A percentile compares a stretch with the other conserved stretches of the same genome.
These are phyloP conservation scores for Jackrogersella multiformis DNA, from an alignment of 495 filamentous ascomycete genomes.

Conservation along the genomic window DNA sequence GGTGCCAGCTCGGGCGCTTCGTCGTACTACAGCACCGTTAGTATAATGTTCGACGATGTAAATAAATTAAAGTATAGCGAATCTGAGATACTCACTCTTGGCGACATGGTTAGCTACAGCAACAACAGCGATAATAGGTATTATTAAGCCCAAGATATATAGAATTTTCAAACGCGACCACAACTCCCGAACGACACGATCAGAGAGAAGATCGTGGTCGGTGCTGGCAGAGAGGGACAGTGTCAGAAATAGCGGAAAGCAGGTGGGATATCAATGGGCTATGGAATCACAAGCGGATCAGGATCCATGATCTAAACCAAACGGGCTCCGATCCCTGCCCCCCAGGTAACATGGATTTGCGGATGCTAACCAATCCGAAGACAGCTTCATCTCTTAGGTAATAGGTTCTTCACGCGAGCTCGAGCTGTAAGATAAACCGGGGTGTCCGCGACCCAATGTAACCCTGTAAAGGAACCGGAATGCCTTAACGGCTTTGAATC, in stretches of 20 bases:
- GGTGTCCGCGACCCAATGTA: slow-evolving; percentile 30
- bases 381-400: slow-evolving; percentile 15
- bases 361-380: slow-evolving; percentile 23
- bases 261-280: slow-evolving; percentile 28
- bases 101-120: slow-evolving; percentile 22
- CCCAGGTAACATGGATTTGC: slow-evolving; percentile 20
- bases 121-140: neutral
- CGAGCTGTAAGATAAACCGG: slow-evolving; percentile 24
- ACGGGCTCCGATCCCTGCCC: slow-evolving; percentile 12
- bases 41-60: neutral
- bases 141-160: neutral
- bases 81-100: slow-evolving; percentile 33
- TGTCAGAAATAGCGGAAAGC: slow-evolving; percentile 10
- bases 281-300: slow-evolving; percentile 31
- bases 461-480: slow-evolving; percentile 15
- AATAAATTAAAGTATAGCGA: neutral
- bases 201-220: slow-evolving; percentile 19
- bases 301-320: slow-evolving; percentile 20
- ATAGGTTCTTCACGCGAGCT: slow-evolving; percentile 15
- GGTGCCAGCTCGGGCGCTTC: slow-evolving; percentile 53
- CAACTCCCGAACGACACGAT: slow-evolving; percentile 18
- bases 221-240: slow-evolving; percentile 17
- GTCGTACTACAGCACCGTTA: slow-evolving; percentile 44
- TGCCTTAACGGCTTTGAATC: neutral
- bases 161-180: neutral